These are phyloP conservation scores for Volvox africanus DNA, from an alignment of 139 green algal genomes.

Conservation along the genomic window DNA sequence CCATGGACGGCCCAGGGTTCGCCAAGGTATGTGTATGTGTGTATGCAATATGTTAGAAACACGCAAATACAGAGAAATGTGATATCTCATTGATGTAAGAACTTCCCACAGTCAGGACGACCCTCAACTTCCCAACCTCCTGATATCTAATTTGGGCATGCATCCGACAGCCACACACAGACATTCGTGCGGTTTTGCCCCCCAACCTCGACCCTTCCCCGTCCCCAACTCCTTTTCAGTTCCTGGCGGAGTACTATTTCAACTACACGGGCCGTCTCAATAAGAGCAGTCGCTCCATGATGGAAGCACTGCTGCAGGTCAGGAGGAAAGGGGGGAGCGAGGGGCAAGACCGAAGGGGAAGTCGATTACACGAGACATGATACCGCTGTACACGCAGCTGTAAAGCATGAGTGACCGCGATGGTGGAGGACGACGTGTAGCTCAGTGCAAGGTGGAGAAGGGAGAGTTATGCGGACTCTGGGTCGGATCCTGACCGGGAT, in stretches of 20 bases:
- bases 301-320: conserved; percentile 38
- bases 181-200: neutral
- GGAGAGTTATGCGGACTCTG: neutral
- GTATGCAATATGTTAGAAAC: neutral
- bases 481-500: too few species aligned
- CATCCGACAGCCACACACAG: too few species aligned
- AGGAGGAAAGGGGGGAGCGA: neutral
- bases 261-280: conserved; percentile 57
- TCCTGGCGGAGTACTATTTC: conserved; percentile 46
- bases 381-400: too few species aligned
- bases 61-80: too few species aligned
- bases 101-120: too few species aligned
- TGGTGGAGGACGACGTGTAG: too few species aligned
- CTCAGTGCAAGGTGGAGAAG: neutral
- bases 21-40: conserved; percentile 10
- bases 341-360: neutral
- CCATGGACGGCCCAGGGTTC: conserved; percentile 36
- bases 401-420: too few species aligned
- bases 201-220: neutral
- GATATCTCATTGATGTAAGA: too few species aligned
- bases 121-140: too few species aligned
- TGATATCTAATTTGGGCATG: too few species aligned
- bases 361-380: too few species aligned
- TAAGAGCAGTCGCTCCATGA: conserved; percentile 49
- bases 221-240: neutral